These are phyloP conservation scores for Atalantia buxifolia DNA, from an alignment of 345 rosid species.

Conservation along the genomic window DNA sequence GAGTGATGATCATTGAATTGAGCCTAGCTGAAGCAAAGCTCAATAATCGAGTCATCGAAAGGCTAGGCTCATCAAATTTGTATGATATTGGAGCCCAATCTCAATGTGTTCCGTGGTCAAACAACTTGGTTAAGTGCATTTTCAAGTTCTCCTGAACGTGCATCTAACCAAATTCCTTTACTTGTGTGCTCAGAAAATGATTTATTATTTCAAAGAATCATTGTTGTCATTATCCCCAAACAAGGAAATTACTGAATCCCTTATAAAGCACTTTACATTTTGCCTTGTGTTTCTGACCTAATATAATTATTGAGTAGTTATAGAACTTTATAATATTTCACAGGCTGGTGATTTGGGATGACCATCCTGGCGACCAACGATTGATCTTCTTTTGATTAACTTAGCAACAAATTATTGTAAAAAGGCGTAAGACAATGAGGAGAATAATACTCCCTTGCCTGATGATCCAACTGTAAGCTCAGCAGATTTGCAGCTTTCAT, in stretches of 20 bases:
- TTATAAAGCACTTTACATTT: neutral
- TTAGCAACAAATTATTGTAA: constrained; percentile 54
- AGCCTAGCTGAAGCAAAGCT: neutral
- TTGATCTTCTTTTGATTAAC: constrained; percentile 57
- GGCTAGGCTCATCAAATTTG: neutral
- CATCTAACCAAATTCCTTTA: neutral
- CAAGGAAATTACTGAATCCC: neutral
- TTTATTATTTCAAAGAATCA: neutral
- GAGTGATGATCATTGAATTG: neutral
- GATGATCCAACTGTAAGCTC: constrained; percentile 25
- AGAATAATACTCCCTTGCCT: constrained; percentile 29
- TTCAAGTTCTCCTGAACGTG: neutral
- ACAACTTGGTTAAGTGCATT: neutral
- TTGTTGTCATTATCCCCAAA: neutral
- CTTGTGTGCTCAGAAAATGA: neutral
- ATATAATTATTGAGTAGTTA: neutral
- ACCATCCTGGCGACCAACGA: constrained; percentile 56
- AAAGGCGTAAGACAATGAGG: constrained; percentile 47
- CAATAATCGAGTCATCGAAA: neutral
- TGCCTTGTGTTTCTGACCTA: neutral
- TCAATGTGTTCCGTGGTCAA: too few species aligned
- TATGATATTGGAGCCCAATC: neutral
- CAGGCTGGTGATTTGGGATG: constrained; percentile 76
- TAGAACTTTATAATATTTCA: neutral
- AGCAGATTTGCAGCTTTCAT: constrained; percentile 66